Conservation (phyloP, 768 basidiomycete genomes). For the Leccinum obscurum region DNA sequence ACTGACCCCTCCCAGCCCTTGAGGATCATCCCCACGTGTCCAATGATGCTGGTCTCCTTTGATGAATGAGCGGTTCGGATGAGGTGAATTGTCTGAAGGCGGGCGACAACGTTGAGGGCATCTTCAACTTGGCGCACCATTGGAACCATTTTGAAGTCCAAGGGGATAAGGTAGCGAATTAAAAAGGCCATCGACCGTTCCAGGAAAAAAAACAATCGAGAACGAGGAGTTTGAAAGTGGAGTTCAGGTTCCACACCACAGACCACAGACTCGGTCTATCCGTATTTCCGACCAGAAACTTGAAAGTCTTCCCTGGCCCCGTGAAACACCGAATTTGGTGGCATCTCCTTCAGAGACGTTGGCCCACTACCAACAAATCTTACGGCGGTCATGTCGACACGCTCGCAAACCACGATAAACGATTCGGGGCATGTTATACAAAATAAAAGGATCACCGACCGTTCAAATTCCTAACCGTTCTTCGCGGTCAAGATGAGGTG, state of each 20-base stretch:
- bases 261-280: not conserved
- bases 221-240: not conserved
- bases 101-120: not conserved
- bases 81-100: not conserved
- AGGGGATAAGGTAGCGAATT: not conserved
- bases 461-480: not conserved
- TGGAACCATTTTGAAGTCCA: not conserved
- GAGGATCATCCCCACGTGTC: not conserved
- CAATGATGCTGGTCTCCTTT: not conserved
- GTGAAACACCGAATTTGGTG: not conserved
- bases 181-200: not conserved
- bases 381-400: not conserved
- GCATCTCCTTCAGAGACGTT: not conserved
- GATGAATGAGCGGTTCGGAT: not conserved
- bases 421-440: not conserved
- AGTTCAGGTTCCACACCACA: not conserved
- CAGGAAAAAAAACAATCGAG: not conserved
- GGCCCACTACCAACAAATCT: conserved; percentile 7
- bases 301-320: no score
- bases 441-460: conserved; percentile 12
- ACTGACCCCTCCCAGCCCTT: not conserved
- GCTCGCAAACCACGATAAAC: not conserved
- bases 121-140: not conserved
- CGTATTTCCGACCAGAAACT: not conserved
- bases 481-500: no score